These are phyloP conservation scores for Nemania sp. DNA, from an alignment of 2,329 filamentous ascomycete genomes.

Conservation along the genomic window DNA sequence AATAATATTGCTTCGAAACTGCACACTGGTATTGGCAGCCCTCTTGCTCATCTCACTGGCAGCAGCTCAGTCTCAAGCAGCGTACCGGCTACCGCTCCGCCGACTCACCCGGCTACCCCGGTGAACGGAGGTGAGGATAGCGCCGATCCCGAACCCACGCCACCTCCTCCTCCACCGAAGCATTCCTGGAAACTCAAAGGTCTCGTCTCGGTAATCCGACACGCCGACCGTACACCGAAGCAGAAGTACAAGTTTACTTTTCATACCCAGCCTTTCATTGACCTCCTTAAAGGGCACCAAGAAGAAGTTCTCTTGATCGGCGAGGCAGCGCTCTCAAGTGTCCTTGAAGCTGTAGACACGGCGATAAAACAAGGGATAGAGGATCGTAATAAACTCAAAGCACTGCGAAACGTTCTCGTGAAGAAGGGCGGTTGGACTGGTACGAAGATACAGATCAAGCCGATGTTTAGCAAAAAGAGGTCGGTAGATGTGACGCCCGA, in stretches of 20 bases:
- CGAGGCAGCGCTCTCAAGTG: conserved; percentile 84
- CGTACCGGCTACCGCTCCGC: conserved; percentile 46
- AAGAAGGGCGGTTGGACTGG: conserved; percentile 95
- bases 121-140: conserved; percentile 41
- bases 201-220: conserved; percentile 93
- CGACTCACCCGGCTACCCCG: conserved; percentile 44
- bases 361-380: conserved; percentile 81
- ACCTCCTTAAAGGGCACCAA: conserved; percentile 90
- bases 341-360: conserved; percentile 82
- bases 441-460: conserved; percentile 98
- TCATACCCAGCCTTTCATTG: conserved; percentile 93
- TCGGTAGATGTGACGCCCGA: conserved; percentile 57
- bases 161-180: conserved; percentile 74
- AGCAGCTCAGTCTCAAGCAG: conserved; percentile 41
- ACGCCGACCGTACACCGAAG: conserved; percentile 96
- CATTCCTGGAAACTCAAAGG: conserved; percentile 98
- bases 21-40: conserved; percentile 45
- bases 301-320: conserved; percentile 95
- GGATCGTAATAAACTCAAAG: conserved; percentile 82
- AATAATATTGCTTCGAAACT: conserved; percentile 39
- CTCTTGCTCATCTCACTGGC: conserved; percentile 37
- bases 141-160: conserved; percentile 49
- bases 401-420: conserved; percentile 82
- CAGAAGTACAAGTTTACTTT: conserved; percentile 99
- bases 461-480: conserved; percentile 93